A percentile compares a stretch with the other conserved stretches of the same genome.
These are phyloP conservation scores for Coccomyxa sp. DNA, from an alignment of 139 green algal species.

Conservation along the genomic window DNA sequence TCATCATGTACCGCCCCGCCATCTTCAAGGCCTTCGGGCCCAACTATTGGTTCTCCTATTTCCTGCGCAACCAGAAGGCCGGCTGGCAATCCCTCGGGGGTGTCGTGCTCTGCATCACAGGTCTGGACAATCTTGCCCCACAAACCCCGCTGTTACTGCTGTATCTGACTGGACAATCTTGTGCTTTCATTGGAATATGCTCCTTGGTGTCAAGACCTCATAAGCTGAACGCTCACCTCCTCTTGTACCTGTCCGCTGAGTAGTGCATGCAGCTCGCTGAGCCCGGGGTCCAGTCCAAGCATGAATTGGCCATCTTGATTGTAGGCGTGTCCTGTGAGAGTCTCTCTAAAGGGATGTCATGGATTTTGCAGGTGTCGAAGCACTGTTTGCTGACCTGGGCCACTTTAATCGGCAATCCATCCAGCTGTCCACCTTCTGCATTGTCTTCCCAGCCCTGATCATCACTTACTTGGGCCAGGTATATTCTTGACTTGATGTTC, in stretches of 20 bases:
- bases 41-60: constrained; percentile 26
- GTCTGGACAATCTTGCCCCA: not conserved
- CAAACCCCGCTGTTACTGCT: too few species aligned
- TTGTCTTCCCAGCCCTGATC: constrained; percentile 54
- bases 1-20: constrained; percentile 15
- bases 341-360: too few species aligned
- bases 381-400: constrained; percentile 65
- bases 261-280: too few species aligned
- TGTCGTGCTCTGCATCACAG: constrained; percentile 59
- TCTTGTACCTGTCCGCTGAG: too few species aligned
- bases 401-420: constrained; percentile 49
- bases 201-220: too few species aligned
- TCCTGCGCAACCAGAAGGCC: constrained; percentile 7
- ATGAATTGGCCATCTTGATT: too few species aligned
- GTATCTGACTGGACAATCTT: too few species aligned
- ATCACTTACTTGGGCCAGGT: constrained; percentile 64
- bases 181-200: too few species aligned
- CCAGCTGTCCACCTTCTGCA: constrained; percentile 11
- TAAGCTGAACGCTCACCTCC: too few species aligned
- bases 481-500: constrained; percentile 5
- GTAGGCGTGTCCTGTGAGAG: too few species aligned
- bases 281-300: too few species aligned
- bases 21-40: constrained; percentile 26
- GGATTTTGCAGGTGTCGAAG: constrained; percentile 34
- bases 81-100: constrained; percentile 47